phyloP scores from a whole-genome alignment of 331 rosid genomes.

The Malus hybrid region DNA sequence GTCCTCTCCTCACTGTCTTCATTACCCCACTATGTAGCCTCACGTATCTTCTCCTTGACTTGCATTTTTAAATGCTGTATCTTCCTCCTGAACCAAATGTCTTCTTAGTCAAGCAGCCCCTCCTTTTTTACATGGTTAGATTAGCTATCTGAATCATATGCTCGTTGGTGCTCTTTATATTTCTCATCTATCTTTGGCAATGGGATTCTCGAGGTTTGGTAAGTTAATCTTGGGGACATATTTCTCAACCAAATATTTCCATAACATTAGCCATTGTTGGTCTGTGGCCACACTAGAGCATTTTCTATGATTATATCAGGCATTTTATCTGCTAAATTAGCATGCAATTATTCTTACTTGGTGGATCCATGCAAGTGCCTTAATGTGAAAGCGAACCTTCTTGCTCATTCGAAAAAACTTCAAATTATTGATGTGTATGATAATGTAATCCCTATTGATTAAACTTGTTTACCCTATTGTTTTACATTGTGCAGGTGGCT shows the following conservation, averaged over 20 bases:
- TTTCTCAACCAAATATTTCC: not conserved
- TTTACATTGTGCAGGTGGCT: conserved; percentile 60
- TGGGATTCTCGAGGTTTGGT: not conserved
- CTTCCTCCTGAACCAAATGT: not conserved
- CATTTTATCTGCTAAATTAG: not conserved
- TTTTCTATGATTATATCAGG: not conserved
- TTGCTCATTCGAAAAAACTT: not conserved
- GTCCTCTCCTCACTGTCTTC: not conserved
- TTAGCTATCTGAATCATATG: not conserved
- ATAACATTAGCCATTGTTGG: not conserved
- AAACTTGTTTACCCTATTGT: not conserved
- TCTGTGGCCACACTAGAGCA: not conserved
- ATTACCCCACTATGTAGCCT: not conserved
- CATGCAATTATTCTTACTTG: not conserved
- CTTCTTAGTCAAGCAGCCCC: not conserved
- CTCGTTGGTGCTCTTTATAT: not conserved
- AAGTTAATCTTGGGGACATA: not conserved
- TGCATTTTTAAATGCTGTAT: not conserved
- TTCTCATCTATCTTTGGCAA: not conserved
- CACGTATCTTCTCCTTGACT: not conserved
- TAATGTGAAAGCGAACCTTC: not conserved
- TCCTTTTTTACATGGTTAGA: not conserved
- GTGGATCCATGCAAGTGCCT: not conserved
- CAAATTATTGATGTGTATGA: not conserved
- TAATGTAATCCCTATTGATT: not conserved